Conservation (phyloP, 208 protist species). For the Trypanosoma caninum region DNA sequence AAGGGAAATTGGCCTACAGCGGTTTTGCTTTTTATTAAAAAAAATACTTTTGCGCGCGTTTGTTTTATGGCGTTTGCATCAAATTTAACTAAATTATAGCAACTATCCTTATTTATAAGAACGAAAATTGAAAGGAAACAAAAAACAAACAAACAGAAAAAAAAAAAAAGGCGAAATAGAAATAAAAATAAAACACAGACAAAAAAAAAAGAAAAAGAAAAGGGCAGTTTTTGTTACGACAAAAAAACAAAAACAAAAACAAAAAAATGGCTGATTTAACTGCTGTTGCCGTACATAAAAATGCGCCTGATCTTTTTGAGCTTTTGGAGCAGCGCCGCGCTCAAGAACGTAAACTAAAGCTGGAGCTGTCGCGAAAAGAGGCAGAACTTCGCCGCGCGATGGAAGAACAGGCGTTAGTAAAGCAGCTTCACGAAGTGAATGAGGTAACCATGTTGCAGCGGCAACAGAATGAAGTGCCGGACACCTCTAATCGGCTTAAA, state of each 20-base stretch:
- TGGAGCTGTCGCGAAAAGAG: conserved; percentile 64
- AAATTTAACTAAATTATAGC: too few relatives aligned
- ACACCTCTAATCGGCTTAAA: conserved; percentile 30
- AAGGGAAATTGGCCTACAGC: too few relatives aligned
- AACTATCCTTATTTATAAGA: background rate
- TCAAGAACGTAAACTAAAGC: conserved; percentile 57
- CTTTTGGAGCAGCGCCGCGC: conserved; percentile 47
- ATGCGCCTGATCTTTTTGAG: conserved; percentile 13
- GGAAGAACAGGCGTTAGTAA: conserved; percentile 75
- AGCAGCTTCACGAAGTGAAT: conserved; percentile 74
- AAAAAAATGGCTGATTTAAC: conserved; percentile 46
- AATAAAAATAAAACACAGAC: background rate
- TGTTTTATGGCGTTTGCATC: too few relatives aligned
- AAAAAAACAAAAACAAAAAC: conserved; percentile 6
- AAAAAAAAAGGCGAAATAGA: conserved; percentile 1
- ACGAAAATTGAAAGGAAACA: background rate
- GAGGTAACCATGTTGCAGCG: conserved; percentile 75
- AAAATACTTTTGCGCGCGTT: too few relatives aligned
- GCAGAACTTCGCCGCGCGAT: conserved; percentile 70
- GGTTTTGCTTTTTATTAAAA: too few relatives aligned
- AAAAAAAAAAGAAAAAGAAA: background rate
- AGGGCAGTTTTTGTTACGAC: too few relatives aligned
- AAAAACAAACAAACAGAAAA: background rate
- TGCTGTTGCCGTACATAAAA: conserved; percentile 43
- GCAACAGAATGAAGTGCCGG: conserved; percentile 15